Conservation (phyloP, 73 alveolate species). For the Paramecium biaurelia region DNA sequence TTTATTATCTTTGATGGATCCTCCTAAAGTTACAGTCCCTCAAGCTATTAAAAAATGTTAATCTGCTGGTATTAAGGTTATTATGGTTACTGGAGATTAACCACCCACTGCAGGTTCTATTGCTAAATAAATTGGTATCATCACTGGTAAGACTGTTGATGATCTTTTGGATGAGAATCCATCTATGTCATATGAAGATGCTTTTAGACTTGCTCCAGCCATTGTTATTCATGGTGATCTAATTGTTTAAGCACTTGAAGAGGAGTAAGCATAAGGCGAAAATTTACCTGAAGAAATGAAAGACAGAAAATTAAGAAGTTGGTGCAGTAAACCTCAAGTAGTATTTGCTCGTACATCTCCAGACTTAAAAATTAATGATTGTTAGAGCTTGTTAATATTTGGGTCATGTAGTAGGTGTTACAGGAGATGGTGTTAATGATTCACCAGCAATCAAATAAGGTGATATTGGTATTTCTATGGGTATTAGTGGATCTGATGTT, state of each 20-base stretch:
- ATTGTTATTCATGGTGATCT: constrained; percentile 85
- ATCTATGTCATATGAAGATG: constrained; percentile 70
- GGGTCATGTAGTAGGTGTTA: constrained; percentile 90
- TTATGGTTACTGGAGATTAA: constrained; percentile 96
- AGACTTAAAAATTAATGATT: constrained; percentile 85
- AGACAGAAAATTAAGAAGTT: constrained; percentile 77
- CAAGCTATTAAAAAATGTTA: constrained; percentile 79
- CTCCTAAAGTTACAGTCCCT: constrained; percentile 90
- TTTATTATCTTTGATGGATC: constrained; percentile 90
- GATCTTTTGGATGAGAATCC: constrained; percentile 64
- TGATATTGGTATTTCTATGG: constrained; percentile 95
- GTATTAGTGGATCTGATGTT: constrained; percentile 97
- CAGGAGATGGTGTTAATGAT: constrained; percentile 96
- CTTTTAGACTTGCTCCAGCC: constrained; percentile 70
- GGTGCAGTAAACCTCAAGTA: constrained; percentile 87
- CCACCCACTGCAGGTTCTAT: constrained; percentile 95
- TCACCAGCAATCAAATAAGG: constrained; percentile 95
- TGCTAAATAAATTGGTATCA: constrained; percentile 75
- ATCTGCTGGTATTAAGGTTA: constrained; percentile 94
- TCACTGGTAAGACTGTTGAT: constrained; percentile 67
- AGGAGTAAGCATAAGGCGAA: not conserved
- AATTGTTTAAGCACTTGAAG: constrained; percentile 68
- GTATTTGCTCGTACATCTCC: constrained; percentile 94
- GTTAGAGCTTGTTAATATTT: constrained; percentile 90
- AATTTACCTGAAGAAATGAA: constrained; percentile 57